phyloP scores from a whole-genome alignment of 108 stramenopile species.

The Stephanodiscus minutulus region DNA sequence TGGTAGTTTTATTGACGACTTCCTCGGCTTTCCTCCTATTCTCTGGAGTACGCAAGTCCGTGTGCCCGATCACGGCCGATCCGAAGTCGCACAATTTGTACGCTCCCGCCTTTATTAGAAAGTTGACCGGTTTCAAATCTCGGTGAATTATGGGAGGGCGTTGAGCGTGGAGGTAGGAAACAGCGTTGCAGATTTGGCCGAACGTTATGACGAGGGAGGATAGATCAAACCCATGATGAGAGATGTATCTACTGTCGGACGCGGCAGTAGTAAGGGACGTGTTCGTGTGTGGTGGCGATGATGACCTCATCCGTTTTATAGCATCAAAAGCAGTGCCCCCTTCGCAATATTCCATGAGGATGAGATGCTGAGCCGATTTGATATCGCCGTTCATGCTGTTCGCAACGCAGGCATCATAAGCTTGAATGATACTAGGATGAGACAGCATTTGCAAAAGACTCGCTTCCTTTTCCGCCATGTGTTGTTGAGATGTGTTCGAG shows the following conservation, averaged over 20 bases:
- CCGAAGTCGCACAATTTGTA: slow-evolving; percentile 96
- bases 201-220: slow-evolving; percentile 83
- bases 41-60: slow-evolving; percentile 72
- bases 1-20: slow-evolving; percentile 89
- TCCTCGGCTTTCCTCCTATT: slow-evolving; percentile 85
- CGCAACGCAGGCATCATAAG: slow-evolving; percentile 45
- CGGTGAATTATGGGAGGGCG: slow-evolving; percentile 94
- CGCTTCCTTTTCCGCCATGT: slow-evolving; percentile 90
- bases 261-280: background rate
- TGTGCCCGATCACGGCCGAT: slow-evolving; percentile 82
- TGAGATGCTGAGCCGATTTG: slow-evolving; percentile 69
- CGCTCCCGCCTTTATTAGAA: slow-evolving; percentile 80
- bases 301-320: slow-evolving; percentile 62
- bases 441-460: slow-evolving; percentile 63
- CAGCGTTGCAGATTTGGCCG: slow-evolving; percentile 87
- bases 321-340: slow-evolving; percentile 89
- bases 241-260: too few species aligned
- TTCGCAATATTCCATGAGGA: slow-evolving; percentile 94
- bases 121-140: slow-evolving; percentile 98
- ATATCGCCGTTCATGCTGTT: slow-evolving; percentile 12
- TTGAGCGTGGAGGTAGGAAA: slow-evolving; percentile 85
- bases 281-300: slow-evolving; percentile 8
- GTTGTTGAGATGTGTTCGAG: slow-evolving; percentile 65
- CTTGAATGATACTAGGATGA: slow-evolving; percentile 75
- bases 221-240: slow-evolving; percentile 71